These are phyloP conservation scores for Collybiopsis confluens DNA, from an alignment of 768 basidiomycete genomes.

Conservation along the genomic window DNA sequence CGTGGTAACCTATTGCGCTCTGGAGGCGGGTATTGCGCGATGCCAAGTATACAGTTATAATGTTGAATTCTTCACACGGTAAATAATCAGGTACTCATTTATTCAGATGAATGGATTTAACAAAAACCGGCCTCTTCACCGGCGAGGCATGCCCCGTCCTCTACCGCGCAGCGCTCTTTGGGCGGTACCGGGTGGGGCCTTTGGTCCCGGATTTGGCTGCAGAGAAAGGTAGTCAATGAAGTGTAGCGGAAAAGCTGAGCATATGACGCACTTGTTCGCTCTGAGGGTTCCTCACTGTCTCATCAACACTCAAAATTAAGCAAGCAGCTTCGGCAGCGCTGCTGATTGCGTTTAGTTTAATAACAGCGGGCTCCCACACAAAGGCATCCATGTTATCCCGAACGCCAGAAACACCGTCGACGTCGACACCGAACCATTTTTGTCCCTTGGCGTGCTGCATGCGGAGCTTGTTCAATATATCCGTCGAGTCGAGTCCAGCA, in stretches of 20 bases:
- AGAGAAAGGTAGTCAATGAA: constrained; percentile 17
- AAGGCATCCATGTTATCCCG: constrained; percentile 97
- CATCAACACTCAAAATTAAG: constrained; percentile 92
- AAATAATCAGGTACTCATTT: too few species aligned
- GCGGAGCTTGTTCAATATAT: constrained; percentile 93
- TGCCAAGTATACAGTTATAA: too few species aligned
- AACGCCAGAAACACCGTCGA: constrained; percentile 84
- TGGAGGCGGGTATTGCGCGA: constrained; percentile 2
- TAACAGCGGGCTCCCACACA: constrained; percentile 96
- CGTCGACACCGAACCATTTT: constrained; percentile 91
- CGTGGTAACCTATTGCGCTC: constrained; percentile 5
- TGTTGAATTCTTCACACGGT: too few species aligned
- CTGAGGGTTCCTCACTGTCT: constrained; percentile 95
- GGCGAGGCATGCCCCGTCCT: constrained; percentile 77
- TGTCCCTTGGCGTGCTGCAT: constrained; percentile 92
- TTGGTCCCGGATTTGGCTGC: constrained; percentile 80
- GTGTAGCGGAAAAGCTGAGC: background rate
- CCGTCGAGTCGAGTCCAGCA: constrained; percentile 95
- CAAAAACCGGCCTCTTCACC: constrained; percentile 48
- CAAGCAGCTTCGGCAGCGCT: constrained; percentile 97
- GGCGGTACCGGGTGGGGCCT: constrained; percentile 87
- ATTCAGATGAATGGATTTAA: too few species aligned
- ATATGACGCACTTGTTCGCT: constrained; percentile 73
- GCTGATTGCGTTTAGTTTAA: constrained; percentile 92
- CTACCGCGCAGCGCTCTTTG: constrained; percentile 82